Evolutionary conservation across 768 basidiomycete genomes (phyloP).

Genomic region (Amanita subjunquillea): DNA sequence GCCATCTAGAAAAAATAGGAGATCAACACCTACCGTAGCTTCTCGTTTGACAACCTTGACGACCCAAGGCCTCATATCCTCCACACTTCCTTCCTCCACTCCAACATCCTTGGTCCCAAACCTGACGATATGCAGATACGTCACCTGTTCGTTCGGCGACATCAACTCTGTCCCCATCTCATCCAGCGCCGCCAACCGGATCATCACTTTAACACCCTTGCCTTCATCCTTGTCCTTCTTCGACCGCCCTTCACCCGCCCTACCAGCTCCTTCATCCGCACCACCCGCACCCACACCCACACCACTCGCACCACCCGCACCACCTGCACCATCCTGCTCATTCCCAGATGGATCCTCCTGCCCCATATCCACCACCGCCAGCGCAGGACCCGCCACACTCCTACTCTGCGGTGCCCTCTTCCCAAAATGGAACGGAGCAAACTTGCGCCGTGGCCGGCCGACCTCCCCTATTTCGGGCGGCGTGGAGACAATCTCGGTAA

Average conservation of each 20-base stretch:
- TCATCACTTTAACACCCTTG: slow-evolving; percentile 71
- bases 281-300: slow-evolving; percentile 17
- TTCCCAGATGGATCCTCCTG: background rate
- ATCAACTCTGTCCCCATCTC: slow-evolving; percentile 58
- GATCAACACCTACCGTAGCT: slow-evolving; percentile 46
- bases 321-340: background rate
- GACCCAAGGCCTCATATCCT: slow-evolving; percentile 74
- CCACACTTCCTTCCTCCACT: slow-evolving; percentile 25
- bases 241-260: slow-evolving; percentile 23
- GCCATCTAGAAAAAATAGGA: background rate
- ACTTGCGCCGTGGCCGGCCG: slow-evolving; percentile 34
- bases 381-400: slow-evolving; percentile 63
- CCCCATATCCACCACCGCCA: slow-evolving; percentile 57
- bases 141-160: slow-evolving; percentile 76
- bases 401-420: slow-evolving; percentile 35
- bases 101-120: slow-evolving; percentile 35
- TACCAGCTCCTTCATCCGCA: background rate
- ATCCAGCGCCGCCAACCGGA: slow-evolving; percentile 75
- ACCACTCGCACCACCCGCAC: slow-evolving; percentile 26
- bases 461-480: background rate
- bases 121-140: slow-evolving; percentile 78
- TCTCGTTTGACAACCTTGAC: slow-evolving; percentile 91
- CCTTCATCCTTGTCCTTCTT: slow-evolving; percentile 35
- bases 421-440: slow-evolving; percentile 60
- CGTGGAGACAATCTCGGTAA: background rate